These are phyloP conservation scores for Scheffersomyces stipitis DNA, from an alignment of 805 yeast species.

Conservation along the genomic window DNA sequence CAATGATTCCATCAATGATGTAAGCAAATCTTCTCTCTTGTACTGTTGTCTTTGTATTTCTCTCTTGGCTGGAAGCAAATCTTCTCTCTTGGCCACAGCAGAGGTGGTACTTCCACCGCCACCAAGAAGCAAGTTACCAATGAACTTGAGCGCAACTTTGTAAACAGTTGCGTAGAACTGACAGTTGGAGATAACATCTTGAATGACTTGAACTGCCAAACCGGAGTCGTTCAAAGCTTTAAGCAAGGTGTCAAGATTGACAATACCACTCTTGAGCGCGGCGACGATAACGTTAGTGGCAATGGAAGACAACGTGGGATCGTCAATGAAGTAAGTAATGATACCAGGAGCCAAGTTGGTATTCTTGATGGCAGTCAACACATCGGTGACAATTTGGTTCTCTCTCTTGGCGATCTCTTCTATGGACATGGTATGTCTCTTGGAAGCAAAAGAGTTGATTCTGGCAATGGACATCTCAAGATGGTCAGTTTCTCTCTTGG, in stretches of 20 bases:
- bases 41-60: slow-evolving; percentile 15
- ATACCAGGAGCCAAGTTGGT: slow-evolving; percentile 38
- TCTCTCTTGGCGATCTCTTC: slow-evolving; percentile 37
- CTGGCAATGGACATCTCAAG: slow-evolving; percentile 27
- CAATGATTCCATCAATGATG: slow-evolving; percentile 43
- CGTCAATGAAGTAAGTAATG: slow-evolving; percentile 31
- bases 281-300: slow-evolving; percentile 27
- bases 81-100: slow-evolving; percentile 12
- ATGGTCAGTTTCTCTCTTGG: slow-evolving; percentile 17
- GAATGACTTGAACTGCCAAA: slow-evolving; percentile 36
- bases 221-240: slow-evolving; percentile 43
- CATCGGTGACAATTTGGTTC: slow-evolving; percentile 39
- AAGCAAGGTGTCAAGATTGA: slow-evolving; percentile 37
- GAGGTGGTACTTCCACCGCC: slow-evolving; percentile 5
- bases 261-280: slow-evolving; percentile 29
- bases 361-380: slow-evolving; percentile 35
- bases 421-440: slow-evolving; percentile 21
- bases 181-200: slow-evolving; percentile 38
- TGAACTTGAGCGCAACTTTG: slow-evolving; percentile 31
- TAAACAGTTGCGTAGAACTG: slow-evolving; percentile 38
- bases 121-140: slow-evolving; percentile 32
- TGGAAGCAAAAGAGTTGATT: slow-evolving; percentile 27
- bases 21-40: slow-evolving; percentile 16
- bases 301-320: slow-evolving; percentile 28
- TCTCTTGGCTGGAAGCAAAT: slow-evolving; percentile 5